Conservation (phyloP, 257 asterid genomes). For the Cynanchum wilfordii region DNA sequence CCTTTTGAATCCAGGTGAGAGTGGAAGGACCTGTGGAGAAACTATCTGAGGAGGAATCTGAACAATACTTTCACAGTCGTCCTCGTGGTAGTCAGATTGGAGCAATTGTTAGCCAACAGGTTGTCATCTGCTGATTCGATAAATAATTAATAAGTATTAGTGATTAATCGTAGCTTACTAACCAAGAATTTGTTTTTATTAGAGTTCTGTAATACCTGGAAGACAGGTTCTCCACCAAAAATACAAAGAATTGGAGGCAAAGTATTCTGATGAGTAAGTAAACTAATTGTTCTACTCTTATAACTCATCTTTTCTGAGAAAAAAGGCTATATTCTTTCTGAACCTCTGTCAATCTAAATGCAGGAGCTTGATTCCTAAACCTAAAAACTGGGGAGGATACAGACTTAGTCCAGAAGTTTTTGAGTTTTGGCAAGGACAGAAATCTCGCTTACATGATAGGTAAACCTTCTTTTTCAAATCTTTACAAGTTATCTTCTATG, state of each 20-base stretch:
- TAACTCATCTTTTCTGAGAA: neutral
- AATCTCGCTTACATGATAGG: constrained; percentile 49
- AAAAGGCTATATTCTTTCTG: neutral
- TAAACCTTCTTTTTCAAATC: constrained; percentile 7
- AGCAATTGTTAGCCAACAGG: constrained; percentile 46
- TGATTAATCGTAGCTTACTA: neutral
- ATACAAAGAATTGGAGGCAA: constrained; percentile 34
- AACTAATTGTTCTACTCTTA: neutral
- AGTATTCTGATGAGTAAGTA: constrained; percentile 38
- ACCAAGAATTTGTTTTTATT: constrained; percentile 7
- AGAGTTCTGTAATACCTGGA: constrained; percentile 40
- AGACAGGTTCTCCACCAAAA: constrained; percentile 28
- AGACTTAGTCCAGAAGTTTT: constrained; percentile 38
- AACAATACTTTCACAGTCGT: constrained; percentile 44
- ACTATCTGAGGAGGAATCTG: constrained; percentile 47
- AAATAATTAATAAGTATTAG: neutral
- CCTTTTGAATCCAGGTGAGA: constrained; percentile 35
- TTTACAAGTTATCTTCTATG: neutral
- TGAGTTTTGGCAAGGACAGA: constrained; percentile 53
- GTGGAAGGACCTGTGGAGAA: constrained; percentile 47
- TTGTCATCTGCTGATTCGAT: constrained; percentile 2
- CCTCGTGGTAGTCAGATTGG: constrained; percentile 50
- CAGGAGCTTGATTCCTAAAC: constrained; percentile 41
- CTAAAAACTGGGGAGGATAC: constrained; percentile 49
- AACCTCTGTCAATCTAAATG: neutral